These are phyloP conservation scores for Paramecium biaurelia DNA, from an alignment of 73 alveolate species.

Conservation along the genomic window DNA sequence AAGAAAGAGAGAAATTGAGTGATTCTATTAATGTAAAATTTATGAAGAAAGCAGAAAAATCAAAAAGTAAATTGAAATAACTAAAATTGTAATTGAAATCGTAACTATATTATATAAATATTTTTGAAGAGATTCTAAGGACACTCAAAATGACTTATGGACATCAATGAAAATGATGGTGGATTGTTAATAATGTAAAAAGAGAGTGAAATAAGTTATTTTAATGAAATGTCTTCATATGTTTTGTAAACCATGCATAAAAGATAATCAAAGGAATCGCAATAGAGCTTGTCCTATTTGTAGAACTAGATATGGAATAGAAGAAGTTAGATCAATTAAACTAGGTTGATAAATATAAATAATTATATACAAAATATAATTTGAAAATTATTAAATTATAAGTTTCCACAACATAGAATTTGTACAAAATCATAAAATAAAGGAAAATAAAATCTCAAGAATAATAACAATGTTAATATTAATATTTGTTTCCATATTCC, in stretches of 20 bases:
- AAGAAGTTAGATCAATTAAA: not conserved
- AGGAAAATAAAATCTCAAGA: not conserved
- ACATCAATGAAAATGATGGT: slow-evolving; percentile 17
- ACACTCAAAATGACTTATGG: not conserved
- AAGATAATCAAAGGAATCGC: slow-evolving; percentile 1
- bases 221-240: slow-evolving; percentile 32
- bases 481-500: not conserved
- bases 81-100: not conserved
- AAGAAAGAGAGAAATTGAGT: slow-evolving; percentile 21
- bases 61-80: not conserved
- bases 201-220: not conserved
- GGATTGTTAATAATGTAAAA: slow-evolving; percentile 26
- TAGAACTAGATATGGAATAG: slow-evolving; percentile 5
- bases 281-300: slow-evolving; percentile 50
- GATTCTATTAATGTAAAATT: not conserved
- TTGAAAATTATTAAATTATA: not conserved
- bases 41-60: not conserved
- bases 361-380: not conserved
- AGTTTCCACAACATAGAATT: not conserved
- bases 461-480: not conserved
- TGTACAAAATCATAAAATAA: not conserved
- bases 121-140: not conserved
- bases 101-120: not conserved
- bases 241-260: slow-evolving; percentile 24
- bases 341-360: not conserved